Percentiles rank a stretch among this genome's conserved stretches.
Evolutionary conservation across 2,329 filamentous ascomycete species (phyloP).

Genomic region (Aureobasidium zeae): DNA sequence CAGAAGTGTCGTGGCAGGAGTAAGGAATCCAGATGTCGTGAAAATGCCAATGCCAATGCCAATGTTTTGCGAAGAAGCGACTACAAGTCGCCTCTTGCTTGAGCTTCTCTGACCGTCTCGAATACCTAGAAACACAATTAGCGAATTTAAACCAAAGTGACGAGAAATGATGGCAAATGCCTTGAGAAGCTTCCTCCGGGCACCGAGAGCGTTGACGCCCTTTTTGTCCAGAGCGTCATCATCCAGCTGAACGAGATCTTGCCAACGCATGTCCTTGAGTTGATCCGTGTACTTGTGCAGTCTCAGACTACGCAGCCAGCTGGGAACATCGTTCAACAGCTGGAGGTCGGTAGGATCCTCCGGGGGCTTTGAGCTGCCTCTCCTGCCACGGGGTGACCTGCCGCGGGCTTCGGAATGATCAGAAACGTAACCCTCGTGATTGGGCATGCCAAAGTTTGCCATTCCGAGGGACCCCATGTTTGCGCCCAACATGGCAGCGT

Average conservation of each 20-base stretch:
- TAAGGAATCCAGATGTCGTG: background rate
- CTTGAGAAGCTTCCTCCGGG: slow-evolving; percentile 96
- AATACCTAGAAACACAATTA: slow-evolving; percentile 58
- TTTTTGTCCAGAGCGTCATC: slow-evolving; percentile 87
- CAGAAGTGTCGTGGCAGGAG: background rate
- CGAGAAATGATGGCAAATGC: slow-evolving; percentile 34
- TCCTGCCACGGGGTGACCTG: slow-evolving; percentile 80
- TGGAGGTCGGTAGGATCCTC: slow-evolving; percentile 91
- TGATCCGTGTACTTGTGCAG: slow-evolving; percentile 99
- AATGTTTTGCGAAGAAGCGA: background rate
- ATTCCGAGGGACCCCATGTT: slow-evolving; percentile 64
- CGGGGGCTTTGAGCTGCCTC: slow-evolving; percentile 92
- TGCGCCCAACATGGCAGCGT: slow-evolving; percentile 58
- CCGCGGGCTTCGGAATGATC: slow-evolving; percentile 88
- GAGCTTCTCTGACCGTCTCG: slow-evolving; percentile 73
- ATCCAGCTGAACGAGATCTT: slow-evolving; percentile 80
- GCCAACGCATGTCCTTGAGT: slow-evolving; percentile 94
- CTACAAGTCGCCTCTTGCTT: slow-evolving; percentile 34
- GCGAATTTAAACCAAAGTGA: slow-evolving; percentile 11
- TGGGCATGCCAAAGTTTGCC: slow-evolving; percentile 41
- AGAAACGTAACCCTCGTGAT: slow-evolving; percentile 79
- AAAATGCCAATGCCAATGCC: no score
- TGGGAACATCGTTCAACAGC: slow-evolving; percentile 87
- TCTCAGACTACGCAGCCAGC: slow-evolving; percentile 87
- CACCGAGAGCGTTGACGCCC: slow-evolving; percentile 89